These are phyloP conservation scores for Aphanoascus verrucosus DNA, from an alignment of 2,329 filamentous ascomycete genomes.

Conservation along the genomic window DNA sequence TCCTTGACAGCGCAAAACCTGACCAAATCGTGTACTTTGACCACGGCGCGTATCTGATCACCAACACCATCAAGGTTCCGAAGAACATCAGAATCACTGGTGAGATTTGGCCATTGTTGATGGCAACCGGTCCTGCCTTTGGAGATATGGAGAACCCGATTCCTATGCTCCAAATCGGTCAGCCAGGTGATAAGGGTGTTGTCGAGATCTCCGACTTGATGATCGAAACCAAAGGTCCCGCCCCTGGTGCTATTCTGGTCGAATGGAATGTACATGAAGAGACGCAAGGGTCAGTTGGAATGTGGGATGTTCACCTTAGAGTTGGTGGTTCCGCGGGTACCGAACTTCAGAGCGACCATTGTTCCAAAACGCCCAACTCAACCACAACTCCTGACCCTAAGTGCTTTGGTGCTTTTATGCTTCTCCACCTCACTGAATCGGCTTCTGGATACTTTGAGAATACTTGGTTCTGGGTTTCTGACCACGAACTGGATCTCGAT, in stretches of 20 bases:
- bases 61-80: conserved; percentile 49
- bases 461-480: conserved; percentile 79
- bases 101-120: conserved; percentile 82
- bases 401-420: conserved; percentile 63
- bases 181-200: conserved; percentile 61
- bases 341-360: conserved; percentile 65
- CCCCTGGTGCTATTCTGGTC: conserved; percentile 79
- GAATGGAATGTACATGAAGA: conserved; percentile 73
- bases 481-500: conserved; percentile 71
- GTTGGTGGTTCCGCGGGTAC: conserved; percentile 81
- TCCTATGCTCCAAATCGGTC: conserved; percentile 76
- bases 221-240: conserved; percentile 70
- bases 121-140: conserved; percentile 69
- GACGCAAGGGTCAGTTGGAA: conserved; percentile 56
- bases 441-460: conserved; percentile 74
- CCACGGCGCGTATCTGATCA: conserved; percentile 53
- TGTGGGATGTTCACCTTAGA: conserved; percentile 96
- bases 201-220: conserved; percentile 85
- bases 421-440: conserved; percentile 46
- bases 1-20: conserved; percentile 53
- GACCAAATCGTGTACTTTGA: conserved; percentile 56
- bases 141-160: conserved; percentile 62
- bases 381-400: conserved; percentile 51
- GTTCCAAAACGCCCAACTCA: conserved; percentile 61
- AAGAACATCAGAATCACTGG: conserved; percentile 79